Evolutionary conservation across 2,329 filamentous ascomycete genomes (phyloP).

Genomic region (Xylariaceae sp.): DNA sequence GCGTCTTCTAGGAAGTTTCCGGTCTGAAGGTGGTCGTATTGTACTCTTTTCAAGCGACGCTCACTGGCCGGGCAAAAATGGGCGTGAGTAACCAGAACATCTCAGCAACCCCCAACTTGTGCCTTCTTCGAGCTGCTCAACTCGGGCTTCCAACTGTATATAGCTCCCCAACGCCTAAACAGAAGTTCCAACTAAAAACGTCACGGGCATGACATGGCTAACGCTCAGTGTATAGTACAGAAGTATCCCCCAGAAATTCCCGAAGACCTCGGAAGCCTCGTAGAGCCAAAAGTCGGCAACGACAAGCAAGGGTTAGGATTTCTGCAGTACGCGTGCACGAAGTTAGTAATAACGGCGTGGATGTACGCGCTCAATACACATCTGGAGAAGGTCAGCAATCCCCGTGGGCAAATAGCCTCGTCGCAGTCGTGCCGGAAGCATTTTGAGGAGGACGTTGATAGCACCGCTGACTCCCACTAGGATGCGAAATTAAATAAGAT

Average conservation of each 20-base stretch:
- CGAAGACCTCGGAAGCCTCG: slow-evolving; percentile 35
- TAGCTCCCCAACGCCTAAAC: no score
- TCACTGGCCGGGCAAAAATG: slow-evolving; percentile 39
- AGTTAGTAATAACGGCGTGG: slow-evolving; percentile 39
- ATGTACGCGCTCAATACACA: slow-evolving; percentile 39
- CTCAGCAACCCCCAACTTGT: no score
- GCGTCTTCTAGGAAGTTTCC: slow-evolving; percentile 54
- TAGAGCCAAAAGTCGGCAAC: slow-evolving; percentile 33
- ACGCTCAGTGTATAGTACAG: no score
- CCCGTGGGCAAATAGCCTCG: background rate
- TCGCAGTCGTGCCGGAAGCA: background rate
- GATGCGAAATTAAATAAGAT: slow-evolving; percentile 28
- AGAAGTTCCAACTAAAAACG: no score
- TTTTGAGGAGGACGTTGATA: background rate
- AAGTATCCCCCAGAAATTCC: slow-evolving; percentile 36
- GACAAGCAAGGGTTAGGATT: slow-evolving; percentile 40
- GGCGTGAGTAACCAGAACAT: slow-evolving; percentile 26
- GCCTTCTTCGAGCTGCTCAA: no score
- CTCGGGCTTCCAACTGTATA: no score
- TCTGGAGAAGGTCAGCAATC: slow-evolving; percentile 26
- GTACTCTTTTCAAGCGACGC: slow-evolving; percentile 32
- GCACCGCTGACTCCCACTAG: slow-evolving; percentile 6
- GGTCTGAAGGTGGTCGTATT: slow-evolving; percentile 46
- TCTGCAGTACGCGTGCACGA: slow-evolving; percentile 42
- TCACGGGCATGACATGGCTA: no score